Base-by-base conservation (phyloP, 164 flowering plant species). In the Umbellularia californica region DNA sequence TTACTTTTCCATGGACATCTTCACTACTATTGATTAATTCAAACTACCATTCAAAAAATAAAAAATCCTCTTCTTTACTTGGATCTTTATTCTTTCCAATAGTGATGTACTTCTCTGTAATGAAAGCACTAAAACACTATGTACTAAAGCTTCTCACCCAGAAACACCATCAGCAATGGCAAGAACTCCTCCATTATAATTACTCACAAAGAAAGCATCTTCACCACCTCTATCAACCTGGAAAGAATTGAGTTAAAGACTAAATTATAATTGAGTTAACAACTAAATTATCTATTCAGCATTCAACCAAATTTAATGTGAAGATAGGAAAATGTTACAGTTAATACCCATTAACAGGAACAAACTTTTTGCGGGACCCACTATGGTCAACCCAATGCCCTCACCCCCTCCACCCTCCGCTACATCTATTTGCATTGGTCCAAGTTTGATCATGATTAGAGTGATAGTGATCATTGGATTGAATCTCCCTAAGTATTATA, bases 101-200 rank as follows among this genome's bases (percentile, higher is more conserved):
- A 41, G 47, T 41, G 47, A 41, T 41, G 10, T 41, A 41, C 47
- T 41, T 41, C 47, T 41, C 47, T 41, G 47, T 55, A 55, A 55
- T 14, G 60, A 20, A 55, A 55, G 60, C 5, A 55, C n/a, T 55
- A 55, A 55, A 55, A 55, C 60, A 17, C 60, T 15, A 69, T 19
- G 5, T 12, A 58, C 0, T 28, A 12, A 73, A 51, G 60, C 64
- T 51, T 55, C 82, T 69, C 85, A 94, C 98, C 95, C 97, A 69
- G 97, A 95, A 76, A 95, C 99, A 67, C 99, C 99, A 82, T 95
- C 99, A 60, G 99, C 97, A 71, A 95, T 84, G 23, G 91, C 94
- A 83, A 93, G 82, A 71, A 90, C 90, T 76, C 97, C 97, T 5
- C 97, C 94, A 73, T 83, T 82, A 74, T 77, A 83, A 78, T 80